Conservation (phyloP, 768 basidiomycete genomes). For the Termitomyces heimii region DNA sequence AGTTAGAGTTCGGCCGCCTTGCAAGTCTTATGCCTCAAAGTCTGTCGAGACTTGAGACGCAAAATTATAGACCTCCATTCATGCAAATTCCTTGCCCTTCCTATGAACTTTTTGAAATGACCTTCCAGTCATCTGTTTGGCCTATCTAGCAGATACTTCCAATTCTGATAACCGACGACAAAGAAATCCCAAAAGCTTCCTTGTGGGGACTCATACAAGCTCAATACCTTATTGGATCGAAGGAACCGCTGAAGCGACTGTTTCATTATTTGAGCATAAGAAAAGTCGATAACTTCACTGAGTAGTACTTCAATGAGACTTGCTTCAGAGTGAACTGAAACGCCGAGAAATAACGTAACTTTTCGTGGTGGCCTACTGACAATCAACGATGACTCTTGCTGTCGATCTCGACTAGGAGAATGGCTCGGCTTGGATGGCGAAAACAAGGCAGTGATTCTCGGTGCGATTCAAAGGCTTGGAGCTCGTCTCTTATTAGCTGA, state of each 20-base stretch:
- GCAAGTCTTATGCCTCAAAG: not conserved
- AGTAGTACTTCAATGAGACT: conserved; percentile 22
- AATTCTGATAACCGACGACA: not conserved
- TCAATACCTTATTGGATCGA: conserved; percentile 18
- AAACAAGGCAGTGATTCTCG: conserved; percentile 18
- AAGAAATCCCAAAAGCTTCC: conserved; percentile 6
- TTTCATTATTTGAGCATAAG: conserved; percentile 5
- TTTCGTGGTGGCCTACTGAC: conserved; percentile 19
- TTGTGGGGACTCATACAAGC: conserved; percentile 18
- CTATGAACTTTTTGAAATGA: conserved; percentile 8
- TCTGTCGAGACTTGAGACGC: not conserved
- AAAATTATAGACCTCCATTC: conserved; percentile 8
- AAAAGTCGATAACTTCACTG: conserved; percentile 16
- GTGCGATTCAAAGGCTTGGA: conserved; percentile 13
- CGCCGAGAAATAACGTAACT: conserved; percentile 13
- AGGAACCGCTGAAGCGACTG: conserved; percentile 15
- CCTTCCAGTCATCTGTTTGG: conserved; percentile 12
- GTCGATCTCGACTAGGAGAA: conserved; percentile 17
- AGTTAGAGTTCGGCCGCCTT: not conserved
- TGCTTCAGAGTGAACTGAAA: conserved; percentile 12
- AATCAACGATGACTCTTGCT: conserved; percentile 15
- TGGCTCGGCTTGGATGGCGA: conserved; percentile 21
- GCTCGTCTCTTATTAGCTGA: not conserved
- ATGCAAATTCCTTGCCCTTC: conserved; percentile 13
- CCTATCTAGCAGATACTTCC: conserved; percentile 7